Percentiles rank a stretch among this genome's conserved stretches.
These are phyloP conservation scores for Fragosphaeria purpurea DNA, from an alignment of 2,329 filamentous ascomycete genomes.

Conservation along the genomic window DNA sequence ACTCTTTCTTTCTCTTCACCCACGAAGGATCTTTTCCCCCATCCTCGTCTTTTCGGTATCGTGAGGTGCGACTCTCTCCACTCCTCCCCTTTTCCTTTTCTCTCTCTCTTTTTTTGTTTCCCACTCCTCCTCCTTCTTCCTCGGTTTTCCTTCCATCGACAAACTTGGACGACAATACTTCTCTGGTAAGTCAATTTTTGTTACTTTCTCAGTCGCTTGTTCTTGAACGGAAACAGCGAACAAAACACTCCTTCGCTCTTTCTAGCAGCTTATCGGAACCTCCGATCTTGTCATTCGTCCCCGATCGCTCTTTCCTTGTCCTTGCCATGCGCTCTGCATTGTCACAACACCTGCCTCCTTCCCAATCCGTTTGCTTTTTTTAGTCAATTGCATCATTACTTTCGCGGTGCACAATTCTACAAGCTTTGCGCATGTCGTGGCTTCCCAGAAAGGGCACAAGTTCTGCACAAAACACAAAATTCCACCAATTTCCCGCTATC, in stretches of 20 bases:
- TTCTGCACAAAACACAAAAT: background rate
- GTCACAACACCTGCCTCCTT: background rate
- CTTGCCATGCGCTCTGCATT: slow-evolving; percentile 1
- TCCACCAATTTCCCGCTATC: background rate
- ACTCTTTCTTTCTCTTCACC: slow-evolving; percentile 32
- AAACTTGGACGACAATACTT: too few species aligned
- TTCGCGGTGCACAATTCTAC: too few species aligned
- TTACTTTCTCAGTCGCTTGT: too few species aligned
- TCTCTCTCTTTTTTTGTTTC: slow-evolving; percentile 5
- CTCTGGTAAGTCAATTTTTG: too few species aligned
- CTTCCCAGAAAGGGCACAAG: too few species aligned
- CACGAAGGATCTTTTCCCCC: slow-evolving; percentile 36
- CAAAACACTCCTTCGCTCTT: too few species aligned
- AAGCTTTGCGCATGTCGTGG: too few species aligned
- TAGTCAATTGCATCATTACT: too few species aligned
- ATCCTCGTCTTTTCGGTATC: slow-evolving; percentile 30
- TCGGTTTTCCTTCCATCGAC: background rate
- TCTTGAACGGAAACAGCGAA: too few species aligned
- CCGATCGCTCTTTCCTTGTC: background rate
- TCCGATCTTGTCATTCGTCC: slow-evolving; percentile 13
- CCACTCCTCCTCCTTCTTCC: background rate
- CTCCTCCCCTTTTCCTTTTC: slow-evolving; percentile 4
- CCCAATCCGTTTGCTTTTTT: too few species aligned
- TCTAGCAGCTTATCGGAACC: slow-evolving; percentile 26
- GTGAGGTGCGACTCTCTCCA: slow-evolving; percentile 25